Percentiles rank a stretch among this genome's conserved stretches.
Evolutionary conservation across 192 early-diverging fungal species (phyloP).

Genomic region (Coemansia sp.): DNA sequence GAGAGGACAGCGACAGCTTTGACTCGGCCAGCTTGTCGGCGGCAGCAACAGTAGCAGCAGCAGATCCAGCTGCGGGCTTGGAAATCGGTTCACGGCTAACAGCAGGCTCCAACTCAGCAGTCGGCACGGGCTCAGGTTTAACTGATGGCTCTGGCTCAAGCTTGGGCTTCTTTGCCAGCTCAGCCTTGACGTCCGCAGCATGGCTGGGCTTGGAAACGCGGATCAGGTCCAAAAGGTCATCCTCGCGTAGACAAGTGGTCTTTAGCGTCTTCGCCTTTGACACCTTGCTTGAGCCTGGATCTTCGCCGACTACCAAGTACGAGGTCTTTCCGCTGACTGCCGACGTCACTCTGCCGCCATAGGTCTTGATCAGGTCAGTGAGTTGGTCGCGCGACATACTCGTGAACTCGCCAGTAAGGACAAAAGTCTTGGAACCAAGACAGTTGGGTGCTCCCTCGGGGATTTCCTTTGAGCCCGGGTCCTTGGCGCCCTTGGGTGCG

Average conservation of each 20-base stretch:
- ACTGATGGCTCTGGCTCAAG: background rate
- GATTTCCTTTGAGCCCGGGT: conserved; percentile 66
- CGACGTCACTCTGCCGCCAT: conserved; percentile 79
- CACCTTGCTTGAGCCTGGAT: conserved; percentile 82
- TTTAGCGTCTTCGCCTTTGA: conserved; percentile 71
- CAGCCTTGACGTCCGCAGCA: background rate
- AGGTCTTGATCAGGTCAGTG: conserved; percentile 80
- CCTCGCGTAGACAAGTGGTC: conserved; percentile 77
- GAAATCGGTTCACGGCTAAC: background rate
- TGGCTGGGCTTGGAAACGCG: conserved; percentile 38
- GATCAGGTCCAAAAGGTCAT: conserved; percentile 81
- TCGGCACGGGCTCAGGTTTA: background rate
- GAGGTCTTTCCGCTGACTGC: conserved; percentile 79
- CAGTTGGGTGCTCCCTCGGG: conserved; percentile 76
- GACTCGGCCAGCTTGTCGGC: background rate
- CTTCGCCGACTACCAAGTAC: conserved; percentile 83
- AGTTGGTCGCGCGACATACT: conserved; percentile 75
- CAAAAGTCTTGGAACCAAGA: conserved; percentile 75
- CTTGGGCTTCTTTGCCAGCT: background rate
- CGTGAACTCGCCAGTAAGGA: conserved; percentile 87
- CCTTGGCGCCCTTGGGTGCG: conserved; percentile 27
- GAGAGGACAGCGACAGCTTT: conserved; percentile 1
- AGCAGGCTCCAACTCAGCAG: background rate
- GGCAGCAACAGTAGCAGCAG: conserved; percentile 28
- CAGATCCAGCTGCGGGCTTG: background rate